Evolutionary conservation across 805 yeast species (phyloP), one percentile per base, ranked within the genome.

Genomic region (Hanseniaspora valbyensis): DNA sequence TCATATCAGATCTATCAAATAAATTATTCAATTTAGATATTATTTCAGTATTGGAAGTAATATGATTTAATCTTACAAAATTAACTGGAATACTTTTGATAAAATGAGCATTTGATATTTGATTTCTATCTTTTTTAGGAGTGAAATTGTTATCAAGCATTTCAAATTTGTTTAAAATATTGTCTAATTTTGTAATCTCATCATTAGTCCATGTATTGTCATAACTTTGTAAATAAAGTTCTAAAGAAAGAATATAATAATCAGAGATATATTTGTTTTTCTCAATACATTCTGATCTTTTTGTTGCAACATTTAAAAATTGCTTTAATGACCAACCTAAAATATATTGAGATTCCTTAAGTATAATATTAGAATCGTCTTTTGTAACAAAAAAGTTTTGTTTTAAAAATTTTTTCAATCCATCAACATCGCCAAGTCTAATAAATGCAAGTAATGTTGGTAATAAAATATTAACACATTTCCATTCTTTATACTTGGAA

Each of bases 401-500:
- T 29, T 32, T 48, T 18, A 48, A 19, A 24, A 48, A 48, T 18
- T 24, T 34, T 21, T 48, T 48, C 33, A 48, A 26, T 10, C 32
- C 32, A 10, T 5, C 26, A 19, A 40, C 51, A 48, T 48, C 44
- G 10, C 30, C 38, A 16, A 48, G 19, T 26, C 32, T 39, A 7
- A 48, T 40, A 28, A 29, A 19, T 7, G 51, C 44, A 21, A 48
- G 25, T 2, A 39, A 29, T 1, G 34, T 37, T 18, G 51, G 42
- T 2, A 48, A n/a, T 29, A 48, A 24, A 2, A 87, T 61, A 0
- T 88, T 83, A 0, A 92, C 83, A 1, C 88, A 81, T 41, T 68
- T 67, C 90, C 94, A 83, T 55, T 74, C 75, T 12, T 63, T 63
- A 56, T 84, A 83, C 0, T 81, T 70, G 21, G 69, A 72, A 2